A percentile compares a stretch with the other conserved stretches of the same genome.
Evolutionary conservation across 2,329 filamentous ascomycete species (phyloP).

Genomic region (Polytolypa hystricis): DNA sequence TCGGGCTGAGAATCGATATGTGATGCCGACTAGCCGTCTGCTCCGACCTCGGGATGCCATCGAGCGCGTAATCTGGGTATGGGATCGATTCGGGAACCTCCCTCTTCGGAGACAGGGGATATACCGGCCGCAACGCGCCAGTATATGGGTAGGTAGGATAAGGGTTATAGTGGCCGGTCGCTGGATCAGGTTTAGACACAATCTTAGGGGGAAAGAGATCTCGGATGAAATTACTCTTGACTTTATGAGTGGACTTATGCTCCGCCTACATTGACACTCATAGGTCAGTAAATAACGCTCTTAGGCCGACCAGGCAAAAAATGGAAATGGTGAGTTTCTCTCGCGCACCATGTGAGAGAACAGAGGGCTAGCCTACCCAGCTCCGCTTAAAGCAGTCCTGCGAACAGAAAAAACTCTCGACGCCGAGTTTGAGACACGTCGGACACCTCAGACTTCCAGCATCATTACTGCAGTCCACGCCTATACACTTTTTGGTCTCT

Average conservation of each 20-base stretch:
- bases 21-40: conserved; percentile 61
- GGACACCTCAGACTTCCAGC: conserved; percentile 84
- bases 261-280: conserved; percentile 44
- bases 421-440: conserved; percentile 80
- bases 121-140: conserved; percentile 73
- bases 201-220: conserved; percentile 65
- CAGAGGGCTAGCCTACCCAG: conserved; percentile 60
- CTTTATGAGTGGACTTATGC: conserved; percentile 78
- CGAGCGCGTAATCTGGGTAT: conserved; percentile 76
- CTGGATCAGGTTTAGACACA: conserved; percentile 85
- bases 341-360: conserved; percentile 18
- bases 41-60: conserved; percentile 62
- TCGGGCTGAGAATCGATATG: conserved; percentile 68
- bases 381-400: conserved; percentile 99
- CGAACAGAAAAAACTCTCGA: conserved; percentile 92
- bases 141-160: conserved; percentile 81
- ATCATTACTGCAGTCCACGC: conserved; percentile 75
- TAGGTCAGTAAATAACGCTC: too few species aligned
- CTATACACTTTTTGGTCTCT: conserved; percentile 50
- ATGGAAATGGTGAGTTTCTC: conserved; percentile 5
- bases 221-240: conserved; percentile 63
- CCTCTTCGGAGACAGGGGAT: conserved; percentile 64
- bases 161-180: conserved; percentile 79
- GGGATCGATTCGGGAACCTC: conserved; percentile 68
- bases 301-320: too few species aligned